phyloP scores from a whole-genome alignment of 1,139 yeast species.

The Arxiozyma telluris region DNA sequence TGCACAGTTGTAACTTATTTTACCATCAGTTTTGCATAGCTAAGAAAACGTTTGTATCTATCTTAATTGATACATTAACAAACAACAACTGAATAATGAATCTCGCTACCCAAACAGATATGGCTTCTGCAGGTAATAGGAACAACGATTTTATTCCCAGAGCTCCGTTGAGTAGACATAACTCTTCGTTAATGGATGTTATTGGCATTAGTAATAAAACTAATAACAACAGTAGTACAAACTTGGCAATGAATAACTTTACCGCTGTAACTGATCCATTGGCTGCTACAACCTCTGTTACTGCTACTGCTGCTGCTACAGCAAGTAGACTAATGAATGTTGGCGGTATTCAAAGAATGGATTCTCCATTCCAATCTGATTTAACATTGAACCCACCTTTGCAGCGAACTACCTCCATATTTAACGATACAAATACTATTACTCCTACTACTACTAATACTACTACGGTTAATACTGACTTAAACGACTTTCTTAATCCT shows the following conservation, averaged over 20 bases:
- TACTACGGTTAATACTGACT: neutral
- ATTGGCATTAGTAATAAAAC: slow-evolving; percentile 2
- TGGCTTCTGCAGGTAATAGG: neutral
- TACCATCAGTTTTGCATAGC: too few relatives aligned
- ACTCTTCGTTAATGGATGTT: slow-evolving; percentile 3
- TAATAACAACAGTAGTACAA: neutral
- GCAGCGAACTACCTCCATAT: slow-evolving; percentile 2
- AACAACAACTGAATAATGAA: neutral
- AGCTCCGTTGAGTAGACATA: neutral
- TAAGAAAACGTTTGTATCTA: too few relatives aligned
- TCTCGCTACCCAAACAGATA: neutral
- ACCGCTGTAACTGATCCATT: neutral
- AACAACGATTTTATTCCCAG: neutral
- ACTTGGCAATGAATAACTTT: neutral
- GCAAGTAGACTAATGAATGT: slow-evolving; percentile 16
- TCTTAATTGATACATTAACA: neutral
- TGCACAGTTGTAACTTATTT: too few relatives aligned
- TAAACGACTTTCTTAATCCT: neutral
- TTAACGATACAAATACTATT: neutral
- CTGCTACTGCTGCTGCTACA: slow-evolving; percentile 1
- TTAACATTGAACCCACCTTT: neutral
- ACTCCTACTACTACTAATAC: neutral
- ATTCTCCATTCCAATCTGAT: slow-evolving; percentile 10
- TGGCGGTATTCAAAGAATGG: slow-evolving; percentile 17
- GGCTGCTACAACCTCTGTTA: slow-evolving; percentile 3